Evolutionary conservation across 257 asterid genomes (phyloP), one percentile per base, ranked within the genome.

Genomic region (Nicotiana sylvestris): DNA sequence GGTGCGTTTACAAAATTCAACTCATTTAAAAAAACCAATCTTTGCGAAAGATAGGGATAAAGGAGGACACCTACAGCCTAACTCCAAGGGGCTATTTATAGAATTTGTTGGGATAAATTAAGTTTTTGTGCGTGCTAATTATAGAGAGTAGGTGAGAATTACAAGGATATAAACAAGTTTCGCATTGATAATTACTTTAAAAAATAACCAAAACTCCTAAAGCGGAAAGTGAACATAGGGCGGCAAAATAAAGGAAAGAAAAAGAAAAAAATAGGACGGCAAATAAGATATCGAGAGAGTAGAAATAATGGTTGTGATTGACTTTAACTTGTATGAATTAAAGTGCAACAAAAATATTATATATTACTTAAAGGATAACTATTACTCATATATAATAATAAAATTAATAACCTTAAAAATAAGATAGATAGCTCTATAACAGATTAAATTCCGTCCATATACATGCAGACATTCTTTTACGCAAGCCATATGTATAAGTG

Each of bases 1-100:
- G 83, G 85, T 86, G 85, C 66, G 84, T 76, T 83, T 57, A 83
- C 74, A 78, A 65, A 88, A 88, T 91, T 89, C 89, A 87, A 86
- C 82, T 74, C 81, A 77, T 70, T 69, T 55, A 66, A 66, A 58
- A 80, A 65, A 85, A 53, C 60, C 16, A 17, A 61, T 3, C 58
- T 25, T 49, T 27, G 27, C 8, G 39, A 57, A 72, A 2, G 25
- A 72, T 72, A 16, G 37, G 21, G 18, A 43, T 4, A 67, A 18
- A 9, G 27, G 8, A 8, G 29, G 21, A 13, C 67, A 49, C 62
- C 12, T 70, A 86, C 25, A 68, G 55, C 82, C 72, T 85, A 78
- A 83, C 13, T 25, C 21, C n/a, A 72, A 74, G 61, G 4, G 77
- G 65, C 29, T 35, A 65, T 33, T 15, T 8, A 37, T 57, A n/a